Base-by-base conservation (phyloP, 2,329 filamentous ascomycete genomes). In the Xylaria sp. region DNA sequence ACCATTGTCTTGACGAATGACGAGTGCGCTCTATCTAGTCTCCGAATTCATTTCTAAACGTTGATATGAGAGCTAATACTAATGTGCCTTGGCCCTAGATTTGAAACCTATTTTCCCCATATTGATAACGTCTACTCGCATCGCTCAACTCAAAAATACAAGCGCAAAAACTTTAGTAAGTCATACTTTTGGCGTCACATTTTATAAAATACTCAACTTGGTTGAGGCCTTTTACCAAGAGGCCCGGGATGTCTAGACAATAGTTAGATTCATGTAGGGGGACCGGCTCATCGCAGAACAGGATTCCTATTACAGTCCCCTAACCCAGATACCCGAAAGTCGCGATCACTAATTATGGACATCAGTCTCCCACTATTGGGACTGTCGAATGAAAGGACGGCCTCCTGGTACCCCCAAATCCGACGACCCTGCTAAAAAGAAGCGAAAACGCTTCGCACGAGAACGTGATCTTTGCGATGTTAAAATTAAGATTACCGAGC, bases 71-170 rank as follows among this genome's bases (percentile, higher is more conserved):
- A 57, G 39, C 57, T 75, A 64, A 72, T 65, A 61, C 19, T 75
- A 64, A 72, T 65, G 61, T n/a, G 30, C 50, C 70, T 61, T 69
- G 65, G 69, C 64, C 54, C 56, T 72, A 93, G 90, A 75, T 94
- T 92, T 77, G 88, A 93, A 75, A 93, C 88, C 6, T 95, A 94
- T 79, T 94, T 94, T 75, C 92, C 92, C 0, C 92, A 94, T 79
- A 86, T 95, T 72, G 92, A 94, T 82, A 94, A 94, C 77, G 88
- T 94, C 73, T 95, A 94, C 80, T 94, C 92, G 30, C 92, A 94
- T 80, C 90, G 92, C 69, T 94, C 92, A 1, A 94, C 92, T 2
- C 92, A 94, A 77, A 86, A 85, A 62, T 93, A 94, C 79, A 94
- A 94, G 81, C 90, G 90, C 75, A 93, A 93, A 74, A 90, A 91